Percentiles rank a stretch among this genome's conserved stretches.
Evolutionary conservation across 1,284 basidiomycete genomes (phyloP).

Genomic region (Nidula niveotomentosa): DNA sequence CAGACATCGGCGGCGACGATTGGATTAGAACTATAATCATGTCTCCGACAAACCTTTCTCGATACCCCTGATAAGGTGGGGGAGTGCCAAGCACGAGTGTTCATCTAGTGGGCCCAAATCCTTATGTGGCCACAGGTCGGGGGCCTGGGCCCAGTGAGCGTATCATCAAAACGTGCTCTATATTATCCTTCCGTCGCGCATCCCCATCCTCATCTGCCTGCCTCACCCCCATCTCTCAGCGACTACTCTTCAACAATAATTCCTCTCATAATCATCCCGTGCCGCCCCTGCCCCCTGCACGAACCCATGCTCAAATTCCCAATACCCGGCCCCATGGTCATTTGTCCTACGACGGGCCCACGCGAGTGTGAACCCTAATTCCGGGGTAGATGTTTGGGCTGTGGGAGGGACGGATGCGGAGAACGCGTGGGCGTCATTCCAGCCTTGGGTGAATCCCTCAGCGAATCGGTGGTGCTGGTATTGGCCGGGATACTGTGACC

Average conservation of each 20-base stretch:
- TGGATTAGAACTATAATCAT: too few relatives aligned
- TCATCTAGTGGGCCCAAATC: too few relatives aligned
- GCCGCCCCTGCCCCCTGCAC: conserved; percentile 22
- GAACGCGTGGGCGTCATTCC: conserved; percentile 63
- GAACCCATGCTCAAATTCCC: conserved; percentile 33
- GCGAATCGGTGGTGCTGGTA: conserved; percentile 70
- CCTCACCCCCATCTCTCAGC: too few relatives aligned
- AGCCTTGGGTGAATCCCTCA: conserved; percentile 66
- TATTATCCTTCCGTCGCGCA: too few relatives aligned
- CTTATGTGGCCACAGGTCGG: too few relatives aligned
- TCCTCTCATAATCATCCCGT: conserved; percentile 10
- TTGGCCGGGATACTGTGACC: conserved; percentile 49
- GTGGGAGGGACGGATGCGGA: conserved; percentile 7
- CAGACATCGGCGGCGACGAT: too few relatives aligned
- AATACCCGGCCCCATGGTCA: conserved; percentile 21
- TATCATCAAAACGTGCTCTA: too few relatives aligned
- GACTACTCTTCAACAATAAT: not conserved
- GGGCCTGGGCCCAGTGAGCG: too few relatives aligned
- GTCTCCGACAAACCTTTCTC: too few relatives aligned
- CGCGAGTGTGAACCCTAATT: conserved; percentile 26
- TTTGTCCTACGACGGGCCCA: conserved; percentile 17
- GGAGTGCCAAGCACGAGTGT: too few relatives aligned
- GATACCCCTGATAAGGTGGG: too few relatives aligned
- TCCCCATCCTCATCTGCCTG: too few relatives aligned
- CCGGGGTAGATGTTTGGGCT: conserved; percentile 11